A percentile compares a stretch with the other conserved stretches of the same genome.
phyloP scores from a whole-genome alignment of 2,329 filamentous ascomycete species.

The Colletotrichum plurivorum region DNA sequence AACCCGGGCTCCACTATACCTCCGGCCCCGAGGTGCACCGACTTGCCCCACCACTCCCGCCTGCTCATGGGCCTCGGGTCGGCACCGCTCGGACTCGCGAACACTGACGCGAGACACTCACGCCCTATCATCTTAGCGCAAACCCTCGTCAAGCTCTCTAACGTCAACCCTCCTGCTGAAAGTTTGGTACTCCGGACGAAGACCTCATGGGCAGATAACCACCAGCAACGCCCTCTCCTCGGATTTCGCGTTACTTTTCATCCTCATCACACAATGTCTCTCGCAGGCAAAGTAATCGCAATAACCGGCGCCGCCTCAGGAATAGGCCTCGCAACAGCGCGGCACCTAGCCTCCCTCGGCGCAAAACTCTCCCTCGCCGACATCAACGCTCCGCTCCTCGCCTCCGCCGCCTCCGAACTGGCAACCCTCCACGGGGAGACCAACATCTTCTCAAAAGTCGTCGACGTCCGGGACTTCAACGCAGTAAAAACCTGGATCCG shows the following conservation, averaged over 20 bases:
- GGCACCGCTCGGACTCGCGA: not conserved
- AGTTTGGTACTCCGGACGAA: not conserved
- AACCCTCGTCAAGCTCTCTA: not conserved
- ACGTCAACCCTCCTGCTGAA: no score
- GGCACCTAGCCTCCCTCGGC: constrained; percentile 58
- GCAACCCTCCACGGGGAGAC: not conserved
- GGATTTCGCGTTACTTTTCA: not conserved
- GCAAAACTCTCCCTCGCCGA: constrained; percentile 64
- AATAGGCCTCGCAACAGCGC: constrained; percentile 63
- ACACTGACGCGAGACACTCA: not conserved
- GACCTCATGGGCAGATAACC: not conserved
- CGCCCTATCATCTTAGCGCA: not conserved
- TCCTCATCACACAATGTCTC: not conserved
- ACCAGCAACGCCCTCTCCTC: not conserved
- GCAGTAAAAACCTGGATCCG: constrained; percentile 46
- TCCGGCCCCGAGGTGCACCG: not conserved
- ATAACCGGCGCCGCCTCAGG: constrained; percentile 64
- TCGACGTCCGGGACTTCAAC: constrained; percentile 37
- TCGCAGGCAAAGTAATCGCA: constrained; percentile 58
- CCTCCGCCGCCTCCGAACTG: constrained; percentile 30
- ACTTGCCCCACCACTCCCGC: not conserved
- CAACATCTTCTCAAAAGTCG: constrained; percentile 3
- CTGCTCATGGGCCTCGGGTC: not conserved
- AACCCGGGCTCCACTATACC: not conserved
- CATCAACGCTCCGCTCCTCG: constrained; percentile 53